Evolutionary conservation across 768 basidiomycete species (phyloP).

Genomic region (Cytidiella melzeri): DNA sequence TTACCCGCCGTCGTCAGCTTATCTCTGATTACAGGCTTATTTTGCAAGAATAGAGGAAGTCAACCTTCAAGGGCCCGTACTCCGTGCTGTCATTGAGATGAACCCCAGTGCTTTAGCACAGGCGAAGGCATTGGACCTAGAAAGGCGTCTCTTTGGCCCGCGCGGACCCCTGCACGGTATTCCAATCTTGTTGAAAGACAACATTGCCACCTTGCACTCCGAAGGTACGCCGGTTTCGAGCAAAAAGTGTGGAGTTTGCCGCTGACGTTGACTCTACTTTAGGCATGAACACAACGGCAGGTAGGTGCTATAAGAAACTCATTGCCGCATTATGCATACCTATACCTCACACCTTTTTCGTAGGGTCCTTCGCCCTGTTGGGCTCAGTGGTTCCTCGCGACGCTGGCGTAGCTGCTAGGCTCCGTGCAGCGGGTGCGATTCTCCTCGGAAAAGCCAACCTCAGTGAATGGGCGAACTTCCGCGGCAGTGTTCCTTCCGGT

Average conservation of each 20-base stretch:
- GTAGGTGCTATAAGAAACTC: slow-evolving; percentile 5
- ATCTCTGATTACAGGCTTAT: slow-evolving; percentile 42
- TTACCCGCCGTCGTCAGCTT: not conserved
- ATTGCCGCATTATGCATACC: not conserved
- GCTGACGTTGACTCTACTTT: not conserved
- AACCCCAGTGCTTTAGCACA: slow-evolving; percentile 47
- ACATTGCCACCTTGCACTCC: slow-evolving; percentile 25
- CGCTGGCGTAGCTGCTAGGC: slow-evolving; percentile 23
- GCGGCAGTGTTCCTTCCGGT: slow-evolving; percentile 33
- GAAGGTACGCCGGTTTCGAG: slow-evolving; percentile 26
- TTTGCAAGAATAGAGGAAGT: slow-evolving; percentile 62
- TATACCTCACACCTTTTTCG: not conserved
- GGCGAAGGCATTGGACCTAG: slow-evolving; percentile 35
- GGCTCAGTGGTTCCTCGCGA: slow-evolving; percentile 28
- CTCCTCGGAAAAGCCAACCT: slow-evolving; percentile 37
- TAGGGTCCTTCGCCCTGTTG: slow-evolving; percentile 29
- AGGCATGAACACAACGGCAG: slow-evolving; percentile 33
- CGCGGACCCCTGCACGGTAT: slow-evolving; percentile 30
- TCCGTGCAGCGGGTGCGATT: slow-evolving; percentile 30
- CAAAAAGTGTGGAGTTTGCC: not conserved
- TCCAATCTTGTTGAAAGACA: slow-evolving; percentile 31
- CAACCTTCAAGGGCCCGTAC: slow-evolving; percentile 46
- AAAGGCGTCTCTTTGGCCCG: slow-evolving; percentile 17
- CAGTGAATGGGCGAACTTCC: slow-evolving; percentile 38
- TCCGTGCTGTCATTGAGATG: slow-evolving; percentile 53